These are phyloP conservation scores for Rhizophora apiculata DNA, from an alignment of 345 rosid species.

Conservation along the genomic window DNA sequence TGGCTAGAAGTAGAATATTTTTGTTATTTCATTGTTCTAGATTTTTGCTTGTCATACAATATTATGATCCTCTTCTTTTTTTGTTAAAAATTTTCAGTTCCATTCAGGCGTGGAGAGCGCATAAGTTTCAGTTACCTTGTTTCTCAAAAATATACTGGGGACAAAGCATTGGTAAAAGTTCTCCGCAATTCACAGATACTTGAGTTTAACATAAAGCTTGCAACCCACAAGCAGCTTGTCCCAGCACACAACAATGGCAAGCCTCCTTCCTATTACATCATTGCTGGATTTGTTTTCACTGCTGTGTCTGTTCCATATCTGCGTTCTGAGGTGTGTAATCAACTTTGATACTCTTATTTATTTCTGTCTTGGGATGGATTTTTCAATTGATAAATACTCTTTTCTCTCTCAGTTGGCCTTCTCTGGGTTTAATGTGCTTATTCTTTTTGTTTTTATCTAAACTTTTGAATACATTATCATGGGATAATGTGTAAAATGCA, in stretches of 20 bases:
- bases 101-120: conserved; percentile 93
- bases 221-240: conserved; percentile 76
- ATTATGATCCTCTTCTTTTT: conserved; percentile 7
- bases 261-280: conserved; percentile 85
- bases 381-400: neutral
- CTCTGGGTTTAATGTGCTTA: too few species aligned
- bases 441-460: too few species aligned
- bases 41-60: neutral
- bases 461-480: neutral
- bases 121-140: conserved; percentile 92
- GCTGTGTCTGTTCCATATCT: conserved; percentile 88
- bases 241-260: conserved; percentile 76
- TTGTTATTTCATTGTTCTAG: neutral
- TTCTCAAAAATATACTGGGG: conserved; percentile 91
- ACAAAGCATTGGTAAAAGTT: conserved; percentile 71
- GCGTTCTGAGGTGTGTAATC: conserved; percentile 70
- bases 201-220: conserved; percentile 74
- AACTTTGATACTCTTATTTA: neutral
- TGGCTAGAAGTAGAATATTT: neutral
- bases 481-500: neutral
- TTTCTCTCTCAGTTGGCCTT: neutral
- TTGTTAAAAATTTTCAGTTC: conserved; percentile 47
- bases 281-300: conserved; percentile 88
- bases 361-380: neutral
- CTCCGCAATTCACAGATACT: conserved; percentile 61